phyloP scores from a whole-genome alignment of 1,139 yeast genomes.

The Casaregolazyma suthepensis region DNA sequence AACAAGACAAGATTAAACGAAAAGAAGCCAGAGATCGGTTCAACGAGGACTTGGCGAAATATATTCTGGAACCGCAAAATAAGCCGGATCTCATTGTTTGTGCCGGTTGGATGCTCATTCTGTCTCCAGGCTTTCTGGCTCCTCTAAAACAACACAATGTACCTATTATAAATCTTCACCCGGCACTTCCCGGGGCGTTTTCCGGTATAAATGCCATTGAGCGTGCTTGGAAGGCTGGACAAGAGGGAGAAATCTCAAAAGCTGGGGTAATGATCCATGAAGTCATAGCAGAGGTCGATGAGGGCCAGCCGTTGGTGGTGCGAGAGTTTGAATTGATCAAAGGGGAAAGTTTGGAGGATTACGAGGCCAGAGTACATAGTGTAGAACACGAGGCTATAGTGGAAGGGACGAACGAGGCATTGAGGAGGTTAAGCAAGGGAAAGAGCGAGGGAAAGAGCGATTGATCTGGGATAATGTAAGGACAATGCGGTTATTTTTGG shows the following conservation, averaged over 20 bases:
- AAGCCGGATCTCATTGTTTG: slow-evolving; percentile 85
- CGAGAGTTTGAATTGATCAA: slow-evolving; percentile 64
- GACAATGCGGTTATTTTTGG: neutral
- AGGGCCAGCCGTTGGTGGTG: slow-evolving; percentile 83
- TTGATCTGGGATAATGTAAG: neutral
- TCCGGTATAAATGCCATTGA: slow-evolving; percentile 97
- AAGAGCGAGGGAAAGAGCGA: neutral
- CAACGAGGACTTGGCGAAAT: slow-evolving; percentile 69
- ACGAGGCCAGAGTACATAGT: slow-evolving; percentile 77
- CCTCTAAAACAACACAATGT: slow-evolving; percentile 58
- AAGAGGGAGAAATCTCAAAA: slow-evolving; percentile 60
- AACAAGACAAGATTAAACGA: slow-evolving; percentile 53
- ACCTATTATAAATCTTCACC: slow-evolving; percentile 87
- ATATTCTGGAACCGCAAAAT: slow-evolving; percentile 41
- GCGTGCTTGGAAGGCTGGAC: slow-evolving; percentile 93
- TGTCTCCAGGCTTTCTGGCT: slow-evolving; percentile 66
- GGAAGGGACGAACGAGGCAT: slow-evolving; percentile 69
- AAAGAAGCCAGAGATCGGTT: slow-evolving; percentile 57
- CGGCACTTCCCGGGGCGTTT: slow-evolving; percentile 94
- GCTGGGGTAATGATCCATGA: slow-evolving; percentile 98
- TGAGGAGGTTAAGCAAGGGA: slow-evolving; percentile 35
- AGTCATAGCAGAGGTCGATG: slow-evolving; percentile 90
- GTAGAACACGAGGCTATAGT: slow-evolving; percentile 88
- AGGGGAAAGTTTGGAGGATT: slow-evolving; percentile 70
- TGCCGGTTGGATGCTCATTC: slow-evolving; percentile 97